A percentile compares a stretch with the other conserved stretches of the same genome.
phyloP scores from a whole-genome alignment of 345 rosid species.

The Linum lewisii region DNA sequence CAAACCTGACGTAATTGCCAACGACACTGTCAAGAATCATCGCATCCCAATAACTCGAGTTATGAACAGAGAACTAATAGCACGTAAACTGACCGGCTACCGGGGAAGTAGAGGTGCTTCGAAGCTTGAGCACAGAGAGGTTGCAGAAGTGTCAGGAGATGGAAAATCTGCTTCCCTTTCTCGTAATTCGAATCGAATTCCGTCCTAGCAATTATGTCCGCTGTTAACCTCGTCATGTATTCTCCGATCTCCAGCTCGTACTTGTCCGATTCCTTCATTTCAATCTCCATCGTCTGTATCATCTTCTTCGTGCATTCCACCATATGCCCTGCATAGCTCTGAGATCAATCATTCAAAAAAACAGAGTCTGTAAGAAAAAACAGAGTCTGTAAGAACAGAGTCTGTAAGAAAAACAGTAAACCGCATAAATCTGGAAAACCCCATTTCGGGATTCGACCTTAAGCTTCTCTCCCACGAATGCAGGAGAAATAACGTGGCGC shows the following conservation, averaged over 20 bases:
- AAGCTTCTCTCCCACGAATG: slow-evolving; percentile 23
- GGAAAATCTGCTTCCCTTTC: slow-evolving; percentile 77
- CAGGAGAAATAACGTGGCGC: slow-evolving; percentile 24
- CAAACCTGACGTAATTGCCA: slow-evolving; percentile 71
- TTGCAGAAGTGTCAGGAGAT: slow-evolving; percentile 50
- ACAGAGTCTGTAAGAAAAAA: neutral
- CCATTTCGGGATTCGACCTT: too few relatives aligned
- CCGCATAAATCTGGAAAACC: too few relatives aligned
- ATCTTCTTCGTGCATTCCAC: slow-evolving; percentile 67
- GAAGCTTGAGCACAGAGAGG: slow-evolving; percentile 66
- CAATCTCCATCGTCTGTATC: slow-evolving; percentile 43
- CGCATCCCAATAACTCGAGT: too few relatives aligned
- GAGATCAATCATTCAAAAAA: neutral
- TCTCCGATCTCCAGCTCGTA: slow-evolving; percentile 79
- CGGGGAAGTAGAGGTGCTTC: slow-evolving; percentile 80
- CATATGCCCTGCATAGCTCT: slow-evolving; percentile 80
- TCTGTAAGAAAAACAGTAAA: too few relatives aligned
- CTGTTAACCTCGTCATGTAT: slow-evolving; percentile 60
- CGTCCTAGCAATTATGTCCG: slow-evolving; percentile 80
- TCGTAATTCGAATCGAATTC: slow-evolving; percentile 68
- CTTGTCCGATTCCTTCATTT: slow-evolving; percentile 33
- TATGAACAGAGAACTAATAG: too few relatives aligned
- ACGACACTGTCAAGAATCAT: too few relatives aligned
- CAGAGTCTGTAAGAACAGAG: neutral
- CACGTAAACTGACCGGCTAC: slow-evolving; percentile 76